These are phyloP conservation scores for Trypanosoma cruzi DNA, from an alignment of 208 protist genomes.

Conservation along the genomic window DNA sequence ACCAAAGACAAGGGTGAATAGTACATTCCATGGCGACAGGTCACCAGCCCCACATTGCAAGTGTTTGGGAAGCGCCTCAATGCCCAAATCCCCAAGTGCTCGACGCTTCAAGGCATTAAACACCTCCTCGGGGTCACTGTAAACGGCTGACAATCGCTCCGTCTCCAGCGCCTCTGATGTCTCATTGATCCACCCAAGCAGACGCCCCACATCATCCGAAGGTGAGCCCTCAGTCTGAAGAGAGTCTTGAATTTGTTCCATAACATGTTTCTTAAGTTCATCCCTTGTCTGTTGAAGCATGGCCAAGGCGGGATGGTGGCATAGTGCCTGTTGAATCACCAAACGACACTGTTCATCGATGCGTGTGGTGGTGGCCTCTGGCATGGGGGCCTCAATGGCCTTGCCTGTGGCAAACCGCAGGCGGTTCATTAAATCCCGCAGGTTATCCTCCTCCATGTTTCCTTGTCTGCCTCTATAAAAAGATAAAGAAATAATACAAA, in stretches of 20 bases:
- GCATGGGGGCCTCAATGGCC: conserved; percentile 19
- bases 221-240: conserved; percentile 6
- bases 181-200: conserved; percentile 69
- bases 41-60: conserved; percentile 50
- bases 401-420: conserved; percentile 75
- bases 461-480: not conserved
- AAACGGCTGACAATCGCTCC: conserved; percentile 69
- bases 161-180: conserved; percentile 55
- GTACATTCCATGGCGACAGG: conserved; percentile 79
- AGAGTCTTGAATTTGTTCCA: conserved; percentile 33
- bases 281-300: conserved; percentile 26
- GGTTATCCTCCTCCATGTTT: conserved; percentile 48
- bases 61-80: conserved; percentile 45
- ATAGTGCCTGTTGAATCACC: conserved; percentile 68
- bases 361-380: conserved; percentile 23
- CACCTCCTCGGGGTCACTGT: conserved; percentile 28
- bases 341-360: conserved; percentile 52
- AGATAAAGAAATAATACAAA: conserved; percentile 11
- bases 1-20: conserved; percentile 50
- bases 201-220: conserved; percentile 32
- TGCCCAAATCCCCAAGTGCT: conserved; percentile 44
- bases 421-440: conserved; percentile 66
- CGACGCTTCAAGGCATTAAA: conserved; percentile 15
- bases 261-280: conserved; percentile 27
- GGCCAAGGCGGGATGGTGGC: conserved; percentile 53